Percentiles rank a stretch among this genome's conserved stretches.
Evolutionary conservation across 2,329 filamentous ascomycete genomes (phyloP).

Genomic region (Penicillium digitatum): DNA sequence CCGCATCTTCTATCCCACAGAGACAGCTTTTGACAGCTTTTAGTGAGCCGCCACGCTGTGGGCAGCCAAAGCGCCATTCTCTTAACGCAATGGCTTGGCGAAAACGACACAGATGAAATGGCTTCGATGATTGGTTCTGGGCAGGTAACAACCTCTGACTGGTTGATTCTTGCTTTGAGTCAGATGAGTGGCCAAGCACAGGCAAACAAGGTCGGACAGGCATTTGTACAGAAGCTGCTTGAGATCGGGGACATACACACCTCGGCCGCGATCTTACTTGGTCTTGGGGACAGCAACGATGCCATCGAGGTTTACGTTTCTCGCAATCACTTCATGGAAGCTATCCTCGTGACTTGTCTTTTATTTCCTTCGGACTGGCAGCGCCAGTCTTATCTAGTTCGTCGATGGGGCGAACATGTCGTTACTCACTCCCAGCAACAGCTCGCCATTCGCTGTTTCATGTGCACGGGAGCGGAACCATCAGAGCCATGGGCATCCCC

Average conservation of each 20-base stretch:
- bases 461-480: conserved; percentile 80
- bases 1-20: neutral
- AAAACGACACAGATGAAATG: conserved; percentile 77
- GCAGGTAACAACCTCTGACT: conserved; percentile 89
- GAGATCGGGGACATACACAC: conserved; percentile 89
- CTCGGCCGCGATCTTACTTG: conserved; percentile 86
- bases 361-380: conserved; percentile 85
- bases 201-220: conserved; percentile 83
- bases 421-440: conserved; percentile 83
- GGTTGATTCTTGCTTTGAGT: conserved; percentile 92
- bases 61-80: conserved; percentile 77
- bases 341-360: conserved; percentile 79
- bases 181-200: conserved; percentile 74
- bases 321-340: conserved; percentile 87
- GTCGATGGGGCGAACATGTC: conserved; percentile 92
- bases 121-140: conserved; percentile 68
- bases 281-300: conserved; percentile 87
- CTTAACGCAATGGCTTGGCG: conserved; percentile 87
- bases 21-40: conserved; percentile 13
- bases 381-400: conserved; percentile 77
- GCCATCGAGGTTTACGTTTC: conserved; percentile 96
- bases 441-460: conserved; percentile 86
- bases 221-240: conserved; percentile 84
- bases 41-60: conserved; percentile 64
- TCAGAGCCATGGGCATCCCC: conserved; percentile 86